Percentiles rank a stretch among this genome's conserved stretches.
Evolutionary conservation across 306 rosid species (phyloP).

Genomic region (Ochetophila trinervis): DNA sequence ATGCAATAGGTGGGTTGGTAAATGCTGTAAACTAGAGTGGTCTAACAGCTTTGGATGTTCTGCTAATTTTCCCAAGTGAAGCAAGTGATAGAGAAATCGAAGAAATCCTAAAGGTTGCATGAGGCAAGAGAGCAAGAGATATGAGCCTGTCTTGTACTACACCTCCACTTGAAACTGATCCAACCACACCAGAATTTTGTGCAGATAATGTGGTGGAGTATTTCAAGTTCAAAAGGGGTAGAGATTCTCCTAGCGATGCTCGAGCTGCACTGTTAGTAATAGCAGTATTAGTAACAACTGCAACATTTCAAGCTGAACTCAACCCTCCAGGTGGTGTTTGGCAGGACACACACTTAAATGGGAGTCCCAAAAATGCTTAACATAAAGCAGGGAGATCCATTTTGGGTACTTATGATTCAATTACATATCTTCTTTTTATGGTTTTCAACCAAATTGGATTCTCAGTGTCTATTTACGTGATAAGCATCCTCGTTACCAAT

Average conservation of each 20-base stretch:
- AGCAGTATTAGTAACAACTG: constrained; percentile 24
- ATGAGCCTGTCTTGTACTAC: no score
- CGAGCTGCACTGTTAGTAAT: constrained; percentile 23
- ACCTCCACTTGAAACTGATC: no score
- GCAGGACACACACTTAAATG: constrained; percentile 12
- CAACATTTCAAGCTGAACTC: constrained; percentile 31
- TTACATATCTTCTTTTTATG: neutral
- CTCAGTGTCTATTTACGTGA: neutral
- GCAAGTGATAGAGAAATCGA: no score
- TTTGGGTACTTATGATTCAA: constrained; percentile 7
- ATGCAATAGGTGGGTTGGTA: no score
- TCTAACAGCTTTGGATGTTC: no score
- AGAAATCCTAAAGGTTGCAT: no score
- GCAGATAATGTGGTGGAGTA: constrained; percentile 14
- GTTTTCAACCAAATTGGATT: constrained; percentile 28
- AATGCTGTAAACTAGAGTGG: no score
- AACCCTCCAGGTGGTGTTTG: constrained; percentile 31
- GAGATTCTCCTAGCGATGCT: constrained; percentile 32
- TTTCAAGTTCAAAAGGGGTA: constrained; percentile 33
- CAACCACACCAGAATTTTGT: neutral
- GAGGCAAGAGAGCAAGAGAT: no score
- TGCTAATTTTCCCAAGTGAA: no score
- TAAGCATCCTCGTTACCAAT: neutral
- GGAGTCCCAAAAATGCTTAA: neutral
- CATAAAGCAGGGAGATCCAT: constrained; percentile 8